These are phyloP conservation scores for Aspergillus chevalieri DNA, from an alignment of 2,329 filamentous ascomycete species.

Conservation along the genomic window DNA sequence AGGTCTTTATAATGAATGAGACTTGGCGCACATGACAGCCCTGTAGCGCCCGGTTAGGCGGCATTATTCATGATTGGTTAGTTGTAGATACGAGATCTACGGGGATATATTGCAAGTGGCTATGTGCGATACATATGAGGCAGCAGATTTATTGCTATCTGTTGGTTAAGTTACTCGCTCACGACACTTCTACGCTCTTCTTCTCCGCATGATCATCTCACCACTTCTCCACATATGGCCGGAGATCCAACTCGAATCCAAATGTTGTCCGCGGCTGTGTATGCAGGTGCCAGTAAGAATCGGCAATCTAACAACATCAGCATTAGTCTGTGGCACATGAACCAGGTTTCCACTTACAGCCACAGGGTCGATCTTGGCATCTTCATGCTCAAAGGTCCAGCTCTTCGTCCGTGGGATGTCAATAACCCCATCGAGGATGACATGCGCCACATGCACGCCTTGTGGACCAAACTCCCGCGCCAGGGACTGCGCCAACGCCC, in stretches of 20 bases:
- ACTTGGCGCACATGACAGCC: no score
- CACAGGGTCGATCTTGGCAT: slow-evolving; percentile 67
- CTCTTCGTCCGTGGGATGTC: slow-evolving; percentile 67
- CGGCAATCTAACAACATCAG: slow-evolving; percentile 60
- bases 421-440: slow-evolving; percentile 78
- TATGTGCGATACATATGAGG: no score
- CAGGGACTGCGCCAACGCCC: slow-evolving; percentile 67
- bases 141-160: no score
- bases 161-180: no score
- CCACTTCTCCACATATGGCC: slow-evolving; percentile 80
- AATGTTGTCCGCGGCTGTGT: slow-evolving; percentile 73
- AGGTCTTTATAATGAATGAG: no score
- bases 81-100: no score
- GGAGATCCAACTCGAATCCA: slow-evolving; percentile 73
- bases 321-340: neutral
- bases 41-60: no score
- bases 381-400: slow-evolving; percentile 50
- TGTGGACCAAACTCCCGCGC: slow-evolving; percentile 78
- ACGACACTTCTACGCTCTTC: no score
- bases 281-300: slow-evolving; percentile 78
- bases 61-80: no score
- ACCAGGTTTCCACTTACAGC: slow-evolving; percentile 50
- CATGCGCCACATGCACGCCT: slow-evolving; percentile 77
- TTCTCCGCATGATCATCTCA: slow-evolving; percentile 32
- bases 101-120: no score